Base-by-base conservation (phyloP, 1,284 basidiomycete genomes). In the Naganishia cerealis region DNA sequence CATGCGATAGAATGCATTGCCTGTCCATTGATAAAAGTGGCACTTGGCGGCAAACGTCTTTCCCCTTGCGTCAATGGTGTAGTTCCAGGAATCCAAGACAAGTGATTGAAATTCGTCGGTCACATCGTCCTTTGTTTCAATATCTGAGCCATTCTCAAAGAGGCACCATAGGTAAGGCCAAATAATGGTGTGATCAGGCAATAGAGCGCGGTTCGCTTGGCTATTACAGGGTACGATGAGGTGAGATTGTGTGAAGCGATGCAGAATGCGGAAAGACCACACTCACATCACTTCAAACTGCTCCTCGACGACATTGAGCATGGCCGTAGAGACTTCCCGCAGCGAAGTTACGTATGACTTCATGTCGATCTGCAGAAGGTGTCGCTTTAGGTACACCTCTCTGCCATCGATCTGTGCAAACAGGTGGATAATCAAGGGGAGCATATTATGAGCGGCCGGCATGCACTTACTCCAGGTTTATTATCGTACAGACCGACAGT, bases 11-110 rank as follows among this genome's bases (percentile, higher is more conserved):
- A 24, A 63, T 29, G 61, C 61, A 21, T 42, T 53, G 3, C 61
- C 61, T 8, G 61, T 63, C 61, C 61, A 63, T 50, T 63, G 61
- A 26, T 42, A 53, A 29, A 53, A 63, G 21, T 50, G 54, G 29
- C 38, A 50, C 50, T 63, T 63, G 16, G 61, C 61, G 18, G 50
- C 50, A 39, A 63, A 63, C 8, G 46, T 50, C 15, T 24, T 21
- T 24, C 46, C 46, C 21, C 46, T 50, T 21, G 46, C 46, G 13
- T 50, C 46, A 24, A 50, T 50, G n/a, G 46, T 50, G 46, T 50
- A 50, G 21, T 21, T 50, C 46, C 46, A 50, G 21, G 46, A 21
- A 50, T 50, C 46, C 4, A 50, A 24, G 9, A 50, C 46, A 24
- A 50, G 46, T 24, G 46, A 7, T 50, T 50, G 46, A 21, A 18